These are phyloP conservation scores for Withania somnifera DNA, from an alignment of 305 asterid species.

Conservation along the genomic window DNA sequence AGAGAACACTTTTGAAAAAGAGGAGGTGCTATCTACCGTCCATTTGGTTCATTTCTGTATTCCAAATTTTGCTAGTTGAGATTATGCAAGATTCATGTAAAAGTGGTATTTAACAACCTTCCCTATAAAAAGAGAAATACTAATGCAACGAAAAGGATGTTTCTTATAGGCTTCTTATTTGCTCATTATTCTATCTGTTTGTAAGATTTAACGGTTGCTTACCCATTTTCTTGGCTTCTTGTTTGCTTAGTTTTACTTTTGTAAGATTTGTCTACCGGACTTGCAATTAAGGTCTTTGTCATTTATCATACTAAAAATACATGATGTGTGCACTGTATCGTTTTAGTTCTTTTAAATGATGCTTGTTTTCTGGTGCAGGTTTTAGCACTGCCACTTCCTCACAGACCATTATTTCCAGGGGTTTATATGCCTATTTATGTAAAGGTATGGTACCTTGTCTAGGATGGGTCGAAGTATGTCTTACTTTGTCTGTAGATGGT, in stretches of 20 bases:
- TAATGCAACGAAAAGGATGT: neutral
- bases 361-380: constrained; percentile 38
- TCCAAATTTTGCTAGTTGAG: neutral
- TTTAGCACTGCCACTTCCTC: constrained; percentile 66
- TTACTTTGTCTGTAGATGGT: neutral
- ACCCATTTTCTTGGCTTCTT: neutral
- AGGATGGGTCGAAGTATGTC: neutral
- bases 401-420: constrained; percentile 88
- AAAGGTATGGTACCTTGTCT: constrained; percentile 48
- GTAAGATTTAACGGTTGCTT: neutral
- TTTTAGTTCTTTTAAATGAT: neutral
- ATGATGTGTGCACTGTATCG: neutral
- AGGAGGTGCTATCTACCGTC: neutral
- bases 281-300: neutral
- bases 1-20: neutral
- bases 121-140: neutral
- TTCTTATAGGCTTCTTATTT: neutral
- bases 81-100: neutral
- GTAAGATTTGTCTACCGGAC: neutral
- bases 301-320: neutral
- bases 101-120: neutral
- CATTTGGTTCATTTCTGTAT: neutral
- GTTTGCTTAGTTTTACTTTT: neutral
- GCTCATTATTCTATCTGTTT: neutral
- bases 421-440: constrained; percentile 91